Evolutionary conservation across 1,284 basidiomycete species (phyloP), one percentile per base, ranked within the genome.

Genomic region (Prillingera fragicola): DNA sequence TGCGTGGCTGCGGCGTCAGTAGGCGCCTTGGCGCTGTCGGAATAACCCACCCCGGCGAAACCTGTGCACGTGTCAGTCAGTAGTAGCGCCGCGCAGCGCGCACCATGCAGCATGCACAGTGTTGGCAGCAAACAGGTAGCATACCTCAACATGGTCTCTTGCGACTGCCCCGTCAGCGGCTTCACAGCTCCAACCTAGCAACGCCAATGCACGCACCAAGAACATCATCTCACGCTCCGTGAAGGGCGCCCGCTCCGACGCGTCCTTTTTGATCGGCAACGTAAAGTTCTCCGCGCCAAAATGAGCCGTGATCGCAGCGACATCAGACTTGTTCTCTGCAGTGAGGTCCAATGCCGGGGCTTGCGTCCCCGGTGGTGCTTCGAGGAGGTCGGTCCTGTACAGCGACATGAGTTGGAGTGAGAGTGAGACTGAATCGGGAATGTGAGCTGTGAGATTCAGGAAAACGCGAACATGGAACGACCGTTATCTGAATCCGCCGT

Each of bases 161-260:
- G 35, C 1, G 59, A 63, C 60, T 65, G 37, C 17, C 9, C 12
- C 1, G 25, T 32, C 18, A 28, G 34, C 31, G 18, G 32, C 32
- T 8, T 14, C 29, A 24, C 13, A 7, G n/a, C 18, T 3, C 15
- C 5, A n/a, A 13, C 1, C 7, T 12, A 5, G 15, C 15, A 14
- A 25, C 15, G 5, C 21, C 5, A 18, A 15, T 14, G 14, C 10
- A 17, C 15, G 21, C 41, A 68, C 65, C 37, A 68, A 51, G 38
- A 56, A 66, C 60, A 68, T 68, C 60, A 63, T 59, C 51, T 68
- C 65, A 29, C 61, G 48, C 44, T 65, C 60, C 4, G 28, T 49
- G 32, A 67, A 38, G 14, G 36, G 34, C 3, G 39, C 25, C 15
- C 31, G 48, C 40, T 56, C 56, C 15, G 41, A 40, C 8, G 15